Evolutionary conservation across 2,329 filamentous ascomycete species (phyloP), one percentile per base, ranked within the genome.

Genomic region (Coniochaeta sp.): DNA sequence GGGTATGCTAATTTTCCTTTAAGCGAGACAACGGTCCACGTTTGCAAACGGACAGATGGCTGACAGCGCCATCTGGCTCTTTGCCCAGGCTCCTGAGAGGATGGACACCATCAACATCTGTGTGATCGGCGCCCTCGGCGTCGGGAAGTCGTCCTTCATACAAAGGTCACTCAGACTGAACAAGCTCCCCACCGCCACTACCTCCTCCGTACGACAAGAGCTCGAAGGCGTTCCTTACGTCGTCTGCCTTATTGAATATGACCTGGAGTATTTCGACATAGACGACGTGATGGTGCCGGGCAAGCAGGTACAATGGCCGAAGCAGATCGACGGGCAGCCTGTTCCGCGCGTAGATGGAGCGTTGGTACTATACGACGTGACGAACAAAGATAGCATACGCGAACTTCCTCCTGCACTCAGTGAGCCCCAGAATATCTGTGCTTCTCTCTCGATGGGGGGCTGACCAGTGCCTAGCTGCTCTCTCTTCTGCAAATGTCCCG

Each of bases 331-430:
- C 69, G 89, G 90, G 62, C 81, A 87, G 64, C 83, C 87, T 63
- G 81, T 90, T 62, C 90, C 91, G 57, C 83, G 81, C 44, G 83
- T 96, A 68, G 90, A 98, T 69, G 93, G 90, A 22, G 91, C 90
- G 54, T 77, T 97, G 67, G 84, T 93, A 61, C 78, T 98, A 57
- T 96, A 96, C 79, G 91, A 97, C 80, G 89, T 96, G 52, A 90
- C 87, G 73, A 89, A 90, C 71, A 82, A 85, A 66, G 85, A 87
- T 62, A 93, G 88, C 71, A 85, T 96, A 67, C 81, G 82, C 62
- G 85, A 89, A 62, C 79, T 96, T 59, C 88, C 90, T 44, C 84
- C 89, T 67, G 86, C 90, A 63, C 79, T 96, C 71, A 86, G 93
- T 96, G 81, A 84, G 89, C 34, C 7, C 7, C 47, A n/a, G 24